Evolutionary conservation across 257 asterid species (phyloP).

Genomic region (Nicotiana otophora): DNA sequence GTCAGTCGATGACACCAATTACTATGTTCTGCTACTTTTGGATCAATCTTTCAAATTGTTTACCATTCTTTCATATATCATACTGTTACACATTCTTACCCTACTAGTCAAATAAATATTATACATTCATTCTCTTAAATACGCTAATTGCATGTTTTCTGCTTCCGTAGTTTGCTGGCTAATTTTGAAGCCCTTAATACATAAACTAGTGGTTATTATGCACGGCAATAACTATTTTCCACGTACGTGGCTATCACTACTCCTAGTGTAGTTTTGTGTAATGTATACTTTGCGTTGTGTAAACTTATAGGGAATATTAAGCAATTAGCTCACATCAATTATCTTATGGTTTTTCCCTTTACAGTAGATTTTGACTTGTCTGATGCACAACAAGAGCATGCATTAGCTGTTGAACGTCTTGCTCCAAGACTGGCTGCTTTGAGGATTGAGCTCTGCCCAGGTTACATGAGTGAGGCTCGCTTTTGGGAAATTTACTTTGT

Average conservation of each 20-base stretch:
- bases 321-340: neutral
- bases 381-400: slow-evolving; percentile 92
- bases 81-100: neutral
- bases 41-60: neutral
- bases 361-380: slow-evolving; percentile 63
- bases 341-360: neutral
- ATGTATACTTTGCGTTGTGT: neutral
- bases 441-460: slow-evolving; percentile 88
- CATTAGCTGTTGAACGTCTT: slow-evolving; percentile 74
- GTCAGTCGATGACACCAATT: neutral
- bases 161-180: neutral
- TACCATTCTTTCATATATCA: neutral
- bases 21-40: neutral
- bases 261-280: neutral
- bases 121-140: neutral
- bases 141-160: neutral
- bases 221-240: neutral
- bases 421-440: slow-evolving; percentile 79
- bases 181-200: neutral
- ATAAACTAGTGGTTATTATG: neutral
- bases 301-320: neutral
- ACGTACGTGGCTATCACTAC: neutral
- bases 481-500: slow-evolving; percentile 95
- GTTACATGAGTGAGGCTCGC: slow-evolving; percentile 67
- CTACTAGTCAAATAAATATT: neutral